Base-by-base conservation (phyloP, 1,139 yeast genomes). In the Candida glucosophila region DNA sequence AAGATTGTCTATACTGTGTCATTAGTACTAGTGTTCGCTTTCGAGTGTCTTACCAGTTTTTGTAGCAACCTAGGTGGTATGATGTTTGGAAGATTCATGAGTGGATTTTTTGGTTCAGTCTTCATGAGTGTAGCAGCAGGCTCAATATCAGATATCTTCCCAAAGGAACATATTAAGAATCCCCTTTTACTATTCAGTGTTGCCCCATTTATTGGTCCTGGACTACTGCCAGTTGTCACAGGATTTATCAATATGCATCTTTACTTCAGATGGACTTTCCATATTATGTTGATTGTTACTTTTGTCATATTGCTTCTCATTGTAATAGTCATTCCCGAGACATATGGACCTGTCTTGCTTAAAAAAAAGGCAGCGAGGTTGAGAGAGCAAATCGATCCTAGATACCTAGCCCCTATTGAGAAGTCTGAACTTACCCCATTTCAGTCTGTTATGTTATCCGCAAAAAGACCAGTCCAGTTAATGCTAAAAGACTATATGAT, bases 401-500 rank as follows among this genome's bases (percentile, higher is more conserved):
- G 46, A 9, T 63, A 56, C 29, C 68, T 45, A 40, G 73, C 78
- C 1, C 69, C 75, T 2, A 37, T 69, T 15, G 80, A 74, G 29
- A 47, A 36, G 24, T 23, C 36, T 5, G 37, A 44, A 6, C 37
- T 38, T 14, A 32, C 52, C 2, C 25, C 64, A 14, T 33, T 42
- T 21, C 36, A 45, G 26, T 44, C 62, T 10, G 46, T 66, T 5
- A 31, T 62, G 4, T 37, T 51, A 13, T 63, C 73, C 15, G 55
- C 68, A n/a, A 51, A 57, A 24, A 47, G 81, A 38, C 88, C 88
- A 1, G 40, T 77, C 15, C 52, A 64, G 15, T 50, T 78, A 20
- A 40, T 78, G 13, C 32, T 60, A n/a, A 47, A 46, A 17, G 86
- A 78, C 38, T 74, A 76, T 28, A 77, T 78, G 78, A 68, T 78